Base-by-base conservation (phyloP, 208 protist genomes). In the Crithidia expoeki region DNA sequence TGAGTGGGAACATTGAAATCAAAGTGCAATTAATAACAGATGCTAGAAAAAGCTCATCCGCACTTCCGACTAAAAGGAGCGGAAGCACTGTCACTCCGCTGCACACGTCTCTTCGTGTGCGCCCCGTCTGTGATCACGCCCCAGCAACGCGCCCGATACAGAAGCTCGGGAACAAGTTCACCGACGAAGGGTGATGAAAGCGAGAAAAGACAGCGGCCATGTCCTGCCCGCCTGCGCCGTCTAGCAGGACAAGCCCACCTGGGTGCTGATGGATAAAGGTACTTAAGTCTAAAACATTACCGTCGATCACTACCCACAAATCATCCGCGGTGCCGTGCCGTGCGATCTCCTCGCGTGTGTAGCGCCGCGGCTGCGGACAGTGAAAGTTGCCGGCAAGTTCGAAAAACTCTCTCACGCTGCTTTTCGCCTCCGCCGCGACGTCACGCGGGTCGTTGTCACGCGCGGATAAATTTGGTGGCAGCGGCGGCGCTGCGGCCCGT, bases 201-300 rank as follows among this genome's bases (percentile, higher is more conserved):
- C 84, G 71, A 6, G 82, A 21, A 62, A 95, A 95, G 2, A 84
- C 42, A 0, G 67, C 65, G 25, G 76, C 87, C 72, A 76, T 79
- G 58, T 95, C 90, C 23, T 83, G 40, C 21, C 86, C 86, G 25
- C 85, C 84, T 5, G 84, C 85, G 0, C 72, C 85, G 12, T 86
- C 83, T 25, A 94, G 52, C 10, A 95, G 71, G 32, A 88, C 63
- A 2, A 64, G 33, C 0, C 90, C 88, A 27, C 90, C 90, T 7
- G 90, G 90, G 53, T 95, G 90, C 0, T 89, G 66, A 5, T 28
- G 7, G 3, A 84, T 58, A 49, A 93, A 93, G 2, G 38, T 38
- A 56, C 79, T 96, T 33, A 96, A 61, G 61, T 94, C 76, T 23
- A 94, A 66, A 51, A 94, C 88, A 67, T 90, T 92, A 12, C 76